Conservation (phyloP, 495 filamentous ascomycete genomes). For the Baudoinia panamericana region DNA sequence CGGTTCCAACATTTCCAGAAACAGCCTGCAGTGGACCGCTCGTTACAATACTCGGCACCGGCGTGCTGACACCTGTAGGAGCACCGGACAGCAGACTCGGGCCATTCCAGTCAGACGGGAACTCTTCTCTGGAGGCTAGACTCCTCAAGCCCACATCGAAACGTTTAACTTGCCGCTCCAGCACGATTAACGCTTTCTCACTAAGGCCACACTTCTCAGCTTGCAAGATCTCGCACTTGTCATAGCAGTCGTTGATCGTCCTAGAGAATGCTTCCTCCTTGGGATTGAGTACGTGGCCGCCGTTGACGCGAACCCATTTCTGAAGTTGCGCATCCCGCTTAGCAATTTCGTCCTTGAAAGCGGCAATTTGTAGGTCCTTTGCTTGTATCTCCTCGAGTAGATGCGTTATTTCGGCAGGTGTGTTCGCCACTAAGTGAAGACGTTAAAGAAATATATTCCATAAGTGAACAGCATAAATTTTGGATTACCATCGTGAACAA, state of each 20-base stretch:
- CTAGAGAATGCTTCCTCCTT: constrained; percentile 68
- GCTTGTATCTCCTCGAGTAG: constrained; percentile 87
- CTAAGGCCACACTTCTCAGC: constrained; percentile 75
- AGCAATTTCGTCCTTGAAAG: constrained; percentile 59
- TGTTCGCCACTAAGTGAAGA: constrained; percentile 51
- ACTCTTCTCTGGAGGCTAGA: constrained; percentile 10
- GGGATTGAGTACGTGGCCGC: constrained; percentile 66
- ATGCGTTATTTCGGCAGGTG: constrained; percentile 83
- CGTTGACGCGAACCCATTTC: constrained; percentile 77
- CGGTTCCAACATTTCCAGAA: constrained; percentile 11
- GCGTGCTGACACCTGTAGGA: constrained; percentile 35
- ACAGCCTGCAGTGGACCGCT: constrained; percentile 10
- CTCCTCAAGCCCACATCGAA: constrained; percentile 75
- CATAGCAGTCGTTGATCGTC: constrained; percentile 57
- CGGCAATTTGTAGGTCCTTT: constrained; percentile 69
- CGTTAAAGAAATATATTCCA: neutral
- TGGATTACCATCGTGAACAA: constrained; percentile 59
- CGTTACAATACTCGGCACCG: constrained; percentile 12
- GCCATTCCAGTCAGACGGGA: constrained; percentile 19
- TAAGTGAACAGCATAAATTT: too few relatives aligned
- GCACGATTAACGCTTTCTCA: constrained; percentile 59
- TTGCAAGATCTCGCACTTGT: constrained; percentile 57
- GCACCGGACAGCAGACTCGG: constrained; percentile 12
- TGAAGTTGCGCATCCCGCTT: constrained; percentile 71
- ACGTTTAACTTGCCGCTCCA: constrained; percentile 80